Percentiles rank a stretch among this genome's conserved stretches.
Evolutionary conservation across 2,329 filamentous ascomycete genomes (phyloP).

Genomic region (Talaromyces rugulosus): DNA sequence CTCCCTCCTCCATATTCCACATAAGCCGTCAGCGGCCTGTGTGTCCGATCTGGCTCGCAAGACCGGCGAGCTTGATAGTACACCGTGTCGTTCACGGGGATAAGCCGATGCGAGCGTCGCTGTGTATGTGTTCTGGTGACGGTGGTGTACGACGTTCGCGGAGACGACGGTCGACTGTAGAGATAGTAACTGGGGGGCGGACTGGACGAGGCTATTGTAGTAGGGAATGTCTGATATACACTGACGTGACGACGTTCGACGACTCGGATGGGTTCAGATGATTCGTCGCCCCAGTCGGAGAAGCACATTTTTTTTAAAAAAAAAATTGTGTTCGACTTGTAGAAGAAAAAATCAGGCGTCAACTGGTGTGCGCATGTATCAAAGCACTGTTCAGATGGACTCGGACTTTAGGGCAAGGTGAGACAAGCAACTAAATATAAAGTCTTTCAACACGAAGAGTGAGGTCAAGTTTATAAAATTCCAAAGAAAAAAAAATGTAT

Average conservation of each 20-base stretch:
- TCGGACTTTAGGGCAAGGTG: not conserved
- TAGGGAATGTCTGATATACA: not conserved
- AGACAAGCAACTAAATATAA: not conserved
- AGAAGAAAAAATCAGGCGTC: not conserved
- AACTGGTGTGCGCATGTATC: not conserved
- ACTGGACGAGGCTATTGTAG: not conserved
- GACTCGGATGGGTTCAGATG: constrained; percentile 6
- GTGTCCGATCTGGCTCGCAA: not conserved
- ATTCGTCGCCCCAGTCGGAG: constrained; percentile 3
- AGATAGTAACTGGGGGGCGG: not conserved
- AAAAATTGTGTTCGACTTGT: not conserved
- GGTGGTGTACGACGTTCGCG: constrained; percentile 9
- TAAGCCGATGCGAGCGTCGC: constrained; percentile 5
- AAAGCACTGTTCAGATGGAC: not conserved
- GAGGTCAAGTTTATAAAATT: not conserved
- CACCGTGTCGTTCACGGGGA: not conserved
- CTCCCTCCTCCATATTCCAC: constrained; percentile 6
- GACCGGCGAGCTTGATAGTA: not conserved
- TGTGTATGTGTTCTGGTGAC: constrained; percentile 10
- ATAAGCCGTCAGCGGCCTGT: not conserved
- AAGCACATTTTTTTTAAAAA: constrained; percentile 8
- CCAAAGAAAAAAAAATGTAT: too few relatives aligned
- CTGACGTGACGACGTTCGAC: constrained; percentile 8
- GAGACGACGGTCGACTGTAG: constrained; percentile 3
- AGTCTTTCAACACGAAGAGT: not conserved